Percentiles rank a stretch among this genome's conserved stretches.
These are phyloP conservation scores for Pholiota molesta DNA, from an alignment of 768 basidiomycete species.

Conservation along the genomic window DNA sequence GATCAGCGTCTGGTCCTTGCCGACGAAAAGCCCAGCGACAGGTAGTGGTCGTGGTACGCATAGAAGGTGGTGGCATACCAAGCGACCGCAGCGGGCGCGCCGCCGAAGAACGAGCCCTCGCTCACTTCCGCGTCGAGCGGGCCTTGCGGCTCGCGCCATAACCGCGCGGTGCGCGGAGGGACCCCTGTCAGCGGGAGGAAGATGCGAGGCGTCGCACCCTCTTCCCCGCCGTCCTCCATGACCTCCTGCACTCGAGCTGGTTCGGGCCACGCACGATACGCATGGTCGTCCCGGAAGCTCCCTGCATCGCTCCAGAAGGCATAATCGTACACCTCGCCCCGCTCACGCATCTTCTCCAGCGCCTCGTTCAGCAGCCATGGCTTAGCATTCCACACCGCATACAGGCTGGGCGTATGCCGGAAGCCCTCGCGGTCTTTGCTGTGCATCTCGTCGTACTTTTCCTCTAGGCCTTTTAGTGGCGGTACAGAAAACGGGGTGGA, in stretches of 20 bases:
- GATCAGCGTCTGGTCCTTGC: conserved; percentile 60
- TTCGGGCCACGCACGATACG: conserved; percentile 53
- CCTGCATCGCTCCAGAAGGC: conserved; percentile 64
- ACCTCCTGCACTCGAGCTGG: conserved; percentile 39
- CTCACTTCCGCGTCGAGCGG: conserved; percentile 54
- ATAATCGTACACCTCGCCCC: conserved; percentile 46
- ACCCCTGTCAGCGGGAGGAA: conserved; percentile 48
- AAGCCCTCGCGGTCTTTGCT: conserved; percentile 44
- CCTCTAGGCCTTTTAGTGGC: conserved; percentile 37
- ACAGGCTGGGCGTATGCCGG: conserved; percentile 49
- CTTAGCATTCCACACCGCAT: conserved; percentile 60
- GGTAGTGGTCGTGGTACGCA: conserved; percentile 53
- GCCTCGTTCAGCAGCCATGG: conserved; percentile 51
- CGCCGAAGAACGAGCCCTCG: conserved; percentile 66
- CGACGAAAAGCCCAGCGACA: conserved; percentile 50
- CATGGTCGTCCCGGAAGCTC: conserved; percentile 48
- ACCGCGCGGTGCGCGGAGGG: conserved; percentile 32
- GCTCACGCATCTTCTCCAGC: conserved; percentile 25
- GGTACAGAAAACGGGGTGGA: conserved; percentile 49
- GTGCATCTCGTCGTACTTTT: conserved; percentile 45
- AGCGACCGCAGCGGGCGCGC: conserved; percentile 41
- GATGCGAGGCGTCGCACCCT: conserved; percentile 42
- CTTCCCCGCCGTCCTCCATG: conserved; percentile 37
- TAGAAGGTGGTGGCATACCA: conserved; percentile 53
- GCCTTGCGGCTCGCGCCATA: conserved; percentile 49